Base-by-base conservation (phyloP, 163 green algal species). In the Scenedesmus sp. region DNA sequence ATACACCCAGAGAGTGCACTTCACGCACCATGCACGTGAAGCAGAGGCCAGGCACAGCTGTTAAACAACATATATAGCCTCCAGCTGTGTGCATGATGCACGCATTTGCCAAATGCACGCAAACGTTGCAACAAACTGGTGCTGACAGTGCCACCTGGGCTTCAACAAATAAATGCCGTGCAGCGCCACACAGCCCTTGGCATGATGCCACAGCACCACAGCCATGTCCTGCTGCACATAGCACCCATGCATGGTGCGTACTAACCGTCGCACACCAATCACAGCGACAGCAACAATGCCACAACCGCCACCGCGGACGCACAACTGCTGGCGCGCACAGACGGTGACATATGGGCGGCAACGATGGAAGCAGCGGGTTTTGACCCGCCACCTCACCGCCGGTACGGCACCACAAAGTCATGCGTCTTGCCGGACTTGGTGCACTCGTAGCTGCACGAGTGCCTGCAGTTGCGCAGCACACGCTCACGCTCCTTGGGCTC, bases 361-460 rank as follows among this genome's bases (percentile, higher is more conserved):
- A 81, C 30, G 72, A 13, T 51, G 13, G 15, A 61, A 13, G 83
- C 30, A 73, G n/a, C 65, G 16, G n/a, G n/a, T n/a, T 46, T 40
- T 44, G 79, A n/a, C 72, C 7, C 5, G 5, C 53, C 85, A 33
- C 40, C 22, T 92, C 81, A 94, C 16, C 70, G 70, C 73, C 91
- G 87, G 53, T 56, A 94, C 5, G 93, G 88, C 30, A 93, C 85
- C 10, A 94, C 88, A 76, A 95, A 96, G 51, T 95, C 92, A 42
- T 93, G 94, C 30, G 87, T 87, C 89, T 94, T 94, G 40, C 94
- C 94, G 1, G 88, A 89, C 89, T 96, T 96, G 9, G 26, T 82
- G 90, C 94, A 96, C 65, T 96, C 94, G 79, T 94, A 94, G 10
- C 42, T 56, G 92, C 94, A 96, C 40, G 92, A 92, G 20, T 93